Evolutionary conservation across 2,329 filamentous ascomycete genomes (phyloP).

Genomic region (Diaporthe helianthi): DNA sequence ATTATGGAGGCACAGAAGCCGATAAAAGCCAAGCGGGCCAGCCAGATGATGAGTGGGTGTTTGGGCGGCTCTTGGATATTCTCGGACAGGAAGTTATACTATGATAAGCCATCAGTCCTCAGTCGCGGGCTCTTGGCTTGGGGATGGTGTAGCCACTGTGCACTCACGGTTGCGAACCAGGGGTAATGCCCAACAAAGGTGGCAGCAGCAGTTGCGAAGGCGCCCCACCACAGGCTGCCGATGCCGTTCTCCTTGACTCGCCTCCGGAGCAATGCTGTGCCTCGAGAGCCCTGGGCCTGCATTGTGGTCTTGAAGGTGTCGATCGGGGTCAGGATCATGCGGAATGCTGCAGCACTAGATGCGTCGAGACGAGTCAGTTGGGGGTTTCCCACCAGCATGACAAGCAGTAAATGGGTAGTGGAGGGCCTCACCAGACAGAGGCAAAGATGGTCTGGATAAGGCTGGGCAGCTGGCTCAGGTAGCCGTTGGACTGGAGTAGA

Average conservation of each 20-base stretch:
- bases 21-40: slow-evolving; percentile 52
- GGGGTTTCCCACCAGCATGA: neutral
- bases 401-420: no score
- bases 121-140: neutral
- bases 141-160: no score
- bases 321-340: slow-evolving; percentile 56
- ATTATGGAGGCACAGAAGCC: slow-evolving; percentile 54
- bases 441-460: slow-evolving; percentile 55
- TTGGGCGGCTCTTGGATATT: slow-evolving; percentile 49
- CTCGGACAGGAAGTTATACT: slow-evolving; percentile 54
- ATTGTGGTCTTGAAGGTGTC: slow-evolving; percentile 59
- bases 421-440: slow-evolving; percentile 47
- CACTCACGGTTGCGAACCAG: slow-evolving; percentile 55
- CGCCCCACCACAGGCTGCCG: slow-evolving; percentile 58
- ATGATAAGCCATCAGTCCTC: neutral
- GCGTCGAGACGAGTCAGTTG: neutral
- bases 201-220: slow-evolving; percentile 55
- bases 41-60: slow-evolving; percentile 49
- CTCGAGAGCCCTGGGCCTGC: slow-evolving; percentile 53
- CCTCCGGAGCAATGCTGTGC: slow-evolving; percentile 51
- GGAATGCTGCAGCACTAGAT: slow-evolving; percentile 52
- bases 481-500: slow-evolving; percentile 54
- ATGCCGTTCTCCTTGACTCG: slow-evolving; percentile 53
- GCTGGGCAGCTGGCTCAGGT: slow-evolving; percentile 51
- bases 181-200: slow-evolving; percentile 58